Conservation (phyloP, 2,329 filamentous ascomycete species). For the Fusarium paranaense region DNA sequence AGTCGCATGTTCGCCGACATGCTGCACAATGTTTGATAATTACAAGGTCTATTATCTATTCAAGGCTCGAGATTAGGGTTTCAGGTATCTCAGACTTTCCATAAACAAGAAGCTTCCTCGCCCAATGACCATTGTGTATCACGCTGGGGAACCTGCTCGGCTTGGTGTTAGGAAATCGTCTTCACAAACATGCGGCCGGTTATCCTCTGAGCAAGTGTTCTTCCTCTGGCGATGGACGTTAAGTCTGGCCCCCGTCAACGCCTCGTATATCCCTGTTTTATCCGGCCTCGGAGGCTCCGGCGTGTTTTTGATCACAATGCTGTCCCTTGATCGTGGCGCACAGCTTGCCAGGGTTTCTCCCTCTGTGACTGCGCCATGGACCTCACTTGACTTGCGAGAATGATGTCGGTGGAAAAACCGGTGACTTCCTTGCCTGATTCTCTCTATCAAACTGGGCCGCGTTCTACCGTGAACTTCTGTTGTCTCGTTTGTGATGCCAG, state of each 20-base stretch:
- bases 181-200: conserved; percentile 46
- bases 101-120: background rate
- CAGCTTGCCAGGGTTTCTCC: background rate
- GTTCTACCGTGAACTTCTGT: conserved; percentile 20
- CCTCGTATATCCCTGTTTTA: conserved; percentile 38
- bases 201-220: conserved; percentile 49
- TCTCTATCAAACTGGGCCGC: conserved; percentile 44
- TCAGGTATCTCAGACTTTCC: conserved; percentile 1
- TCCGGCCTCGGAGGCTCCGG: conserved; percentile 33
- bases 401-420: conserved; percentile 39
- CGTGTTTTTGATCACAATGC: conserved; percentile 28
- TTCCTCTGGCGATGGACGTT: conserved; percentile 14
- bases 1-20: background rate
- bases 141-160: conserved; percentile 17
- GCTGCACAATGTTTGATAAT: background rate
- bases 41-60: background rate
- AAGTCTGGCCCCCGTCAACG: conserved; percentile 38
- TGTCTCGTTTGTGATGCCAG: conserved; percentile 9
- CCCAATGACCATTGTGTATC: background rate
- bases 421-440: conserved; percentile 44
- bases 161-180: conserved; percentile 37
- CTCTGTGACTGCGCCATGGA: background rate
- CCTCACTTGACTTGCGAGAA: conserved; percentile 27
- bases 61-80: background rate
- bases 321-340: conserved; percentile 35